Conservation (phyloP, 2,329 filamentous ascomycete genomes). For the Massarina eburnea region DNA sequence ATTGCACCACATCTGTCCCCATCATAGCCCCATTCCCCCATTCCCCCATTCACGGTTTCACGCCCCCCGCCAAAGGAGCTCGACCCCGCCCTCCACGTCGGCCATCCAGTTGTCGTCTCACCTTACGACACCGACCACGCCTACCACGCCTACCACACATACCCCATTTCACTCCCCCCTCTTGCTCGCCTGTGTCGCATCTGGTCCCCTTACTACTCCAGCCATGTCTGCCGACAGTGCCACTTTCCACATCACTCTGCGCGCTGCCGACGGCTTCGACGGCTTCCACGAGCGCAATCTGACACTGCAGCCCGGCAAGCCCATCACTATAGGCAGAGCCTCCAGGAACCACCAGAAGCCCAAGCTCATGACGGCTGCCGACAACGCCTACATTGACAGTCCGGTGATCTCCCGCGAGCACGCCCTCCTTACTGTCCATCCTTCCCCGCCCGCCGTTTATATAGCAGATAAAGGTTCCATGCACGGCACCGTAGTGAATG, state of each 20-base stretch:
- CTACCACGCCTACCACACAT: not conserved
- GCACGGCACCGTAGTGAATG: slow-evolving; percentile 63
- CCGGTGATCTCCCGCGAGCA: slow-evolving; percentile 72
- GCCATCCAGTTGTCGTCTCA: not conserved
- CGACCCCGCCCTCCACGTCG: not conserved
- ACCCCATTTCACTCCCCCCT: not conserved
- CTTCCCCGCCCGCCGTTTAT: slow-evolving; percentile 39
- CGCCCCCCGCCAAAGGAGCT: not conserved
- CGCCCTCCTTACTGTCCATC: slow-evolving; percentile 50
- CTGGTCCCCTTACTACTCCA: too few relatives aligned
- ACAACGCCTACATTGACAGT: slow-evolving; percentile 70
- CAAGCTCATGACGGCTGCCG: slow-evolving; percentile 43
- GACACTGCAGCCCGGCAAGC: slow-evolving; percentile 23
- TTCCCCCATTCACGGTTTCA: not conserved
- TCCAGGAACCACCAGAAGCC: slow-evolving; percentile 44
- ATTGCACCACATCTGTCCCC: too few relatives aligned
- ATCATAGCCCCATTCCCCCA: not conserved
- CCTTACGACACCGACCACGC: not conserved
- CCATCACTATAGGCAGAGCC: slow-evolving; percentile 46
- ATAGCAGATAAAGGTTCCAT: slow-evolving; percentile 61
- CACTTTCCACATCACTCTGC: slow-evolving; percentile 34
- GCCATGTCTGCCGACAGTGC: slow-evolving; percentile 7
- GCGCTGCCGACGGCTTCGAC: slow-evolving; percentile 45
- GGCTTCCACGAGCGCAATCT: slow-evolving; percentile 33
- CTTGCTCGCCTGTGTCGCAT: too few relatives aligned